Conservation (phyloP, 768 basidiomycete species). For the Termitomyces sp. region DNA sequence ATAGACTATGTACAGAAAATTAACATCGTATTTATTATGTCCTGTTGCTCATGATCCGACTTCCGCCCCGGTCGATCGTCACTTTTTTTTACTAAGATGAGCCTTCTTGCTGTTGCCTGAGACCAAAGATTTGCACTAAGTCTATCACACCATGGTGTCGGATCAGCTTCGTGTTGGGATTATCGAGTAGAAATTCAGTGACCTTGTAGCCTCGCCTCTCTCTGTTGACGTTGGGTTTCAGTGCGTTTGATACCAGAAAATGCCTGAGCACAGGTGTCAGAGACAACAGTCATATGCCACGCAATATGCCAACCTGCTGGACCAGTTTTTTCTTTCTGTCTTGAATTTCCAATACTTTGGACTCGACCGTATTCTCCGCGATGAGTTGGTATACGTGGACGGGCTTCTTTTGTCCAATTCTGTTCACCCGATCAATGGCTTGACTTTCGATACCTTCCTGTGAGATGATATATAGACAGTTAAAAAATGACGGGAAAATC, state of each 20-base stretch:
- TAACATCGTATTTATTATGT: no score
- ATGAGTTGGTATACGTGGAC: constrained; percentile 90
- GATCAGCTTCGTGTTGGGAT: neutral
- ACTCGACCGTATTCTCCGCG: constrained; percentile 85
- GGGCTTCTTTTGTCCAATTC: constrained; percentile 79
- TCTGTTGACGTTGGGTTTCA: constrained; percentile 73
- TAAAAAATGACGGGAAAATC: constrained; percentile 1
- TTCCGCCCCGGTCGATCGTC: neutral
- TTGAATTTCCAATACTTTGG: constrained; percentile 86
- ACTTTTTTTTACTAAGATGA: neutral
- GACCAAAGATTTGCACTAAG: constrained; percentile 55
- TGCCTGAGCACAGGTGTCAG: constrained; percentile 42
- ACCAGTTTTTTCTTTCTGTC: constrained; percentile 80
- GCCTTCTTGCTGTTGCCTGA: constrained; percentile 21
- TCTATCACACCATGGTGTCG: constrained; percentile 37
- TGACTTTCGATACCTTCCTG: constrained; percentile 83
- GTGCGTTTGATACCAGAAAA: constrained; percentile 79
- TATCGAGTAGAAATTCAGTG: constrained; percentile 8
- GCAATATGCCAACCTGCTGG: constrained; percentile 48
- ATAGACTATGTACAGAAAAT: no score
- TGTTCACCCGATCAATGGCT: constrained; percentile 78
- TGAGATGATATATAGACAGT: constrained; percentile 2
- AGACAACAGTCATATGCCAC: neutral
- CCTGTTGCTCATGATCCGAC: no score
- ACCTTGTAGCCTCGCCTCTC: constrained; percentile 83